phyloP scores from a whole-genome alignment of 169 alveolate genomes.

The Plasmodium fragile region DNA sequence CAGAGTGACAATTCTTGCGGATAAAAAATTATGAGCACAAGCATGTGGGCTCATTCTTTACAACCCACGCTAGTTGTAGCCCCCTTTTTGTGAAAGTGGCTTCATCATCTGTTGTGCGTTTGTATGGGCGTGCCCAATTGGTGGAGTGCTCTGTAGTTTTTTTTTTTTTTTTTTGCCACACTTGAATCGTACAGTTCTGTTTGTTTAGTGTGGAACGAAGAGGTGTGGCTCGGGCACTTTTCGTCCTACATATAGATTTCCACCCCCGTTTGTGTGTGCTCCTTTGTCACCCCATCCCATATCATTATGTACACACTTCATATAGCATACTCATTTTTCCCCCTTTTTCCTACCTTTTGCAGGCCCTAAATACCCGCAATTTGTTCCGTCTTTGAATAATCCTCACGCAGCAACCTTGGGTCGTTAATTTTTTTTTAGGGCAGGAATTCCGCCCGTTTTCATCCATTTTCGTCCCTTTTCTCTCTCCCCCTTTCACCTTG shows the following conservation, averaged over 20 bases:
- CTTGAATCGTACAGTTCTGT: not conserved
- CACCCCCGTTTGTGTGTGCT: not conserved
- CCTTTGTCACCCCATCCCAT: not conserved
- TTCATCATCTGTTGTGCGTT: not conserved
- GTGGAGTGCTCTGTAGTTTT: not conserved
- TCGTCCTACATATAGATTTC: not conserved
- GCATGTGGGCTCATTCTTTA: not conserved
- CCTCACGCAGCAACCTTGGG: conserved; percentile 63
- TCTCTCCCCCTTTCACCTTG: not conserved
- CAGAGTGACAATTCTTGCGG: not conserved
- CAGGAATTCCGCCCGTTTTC: not conserved
- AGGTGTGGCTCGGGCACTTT: not conserved
- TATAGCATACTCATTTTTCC: not conserved
- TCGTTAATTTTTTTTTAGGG: conserved; percentile 60
- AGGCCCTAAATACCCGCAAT: conserved; percentile 72
- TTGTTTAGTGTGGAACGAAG: not conserved
- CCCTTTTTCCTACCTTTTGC: not conserved
- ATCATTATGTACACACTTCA: not conserved
- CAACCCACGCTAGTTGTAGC: not conserved
- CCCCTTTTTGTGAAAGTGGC: not conserved
- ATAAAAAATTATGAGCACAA: not conserved
- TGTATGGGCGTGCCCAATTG: not conserved
- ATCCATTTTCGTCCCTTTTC: not conserved
- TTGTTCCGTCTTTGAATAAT: conserved; percentile 59
- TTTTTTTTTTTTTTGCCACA: not conserved